These are phyloP conservation scores for Annona squamosa DNA, from an alignment of 164 flowering plant species.

Conservation along the genomic window DNA sequence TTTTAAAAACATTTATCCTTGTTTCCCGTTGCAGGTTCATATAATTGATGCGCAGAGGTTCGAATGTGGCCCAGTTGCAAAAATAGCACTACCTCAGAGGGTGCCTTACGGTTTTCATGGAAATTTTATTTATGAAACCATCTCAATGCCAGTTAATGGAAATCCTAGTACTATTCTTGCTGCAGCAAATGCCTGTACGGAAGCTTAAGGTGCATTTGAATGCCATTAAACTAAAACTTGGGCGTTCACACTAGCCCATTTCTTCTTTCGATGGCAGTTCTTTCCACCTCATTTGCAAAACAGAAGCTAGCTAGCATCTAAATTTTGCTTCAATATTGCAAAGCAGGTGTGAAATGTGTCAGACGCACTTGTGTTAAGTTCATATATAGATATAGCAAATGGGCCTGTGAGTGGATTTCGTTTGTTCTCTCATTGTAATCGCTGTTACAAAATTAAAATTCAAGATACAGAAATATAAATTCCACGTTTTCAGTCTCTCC, in stretches of 20 bases:
- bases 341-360: too few species aligned
- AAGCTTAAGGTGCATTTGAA: neutral
- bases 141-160: neutral
- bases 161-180: neutral
- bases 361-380: too few species aligned
- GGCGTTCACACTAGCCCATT: neutral
- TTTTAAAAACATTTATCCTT: neutral
- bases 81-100: conserved; percentile 35
- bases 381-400: too few species aligned
- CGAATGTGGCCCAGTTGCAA: conserved; percentile 34
- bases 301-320: too few species aligned
- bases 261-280: too few species aligned
- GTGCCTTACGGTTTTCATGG: conserved; percentile 61
- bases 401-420: too few species aligned
- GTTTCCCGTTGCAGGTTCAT: conserved; percentile 31
- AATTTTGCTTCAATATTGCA: too few species aligned
- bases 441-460: too few species aligned
- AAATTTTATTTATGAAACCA: conserved; percentile 13
- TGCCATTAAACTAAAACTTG: neutral
- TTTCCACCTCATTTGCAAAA: too few species aligned
- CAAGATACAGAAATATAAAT: too few species aligned
- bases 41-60: conserved; percentile 46
- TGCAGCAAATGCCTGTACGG: neutral
- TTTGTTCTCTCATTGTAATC: too few species aligned
- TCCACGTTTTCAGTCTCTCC: too few species aligned